A percentile compares a stretch with the other conserved stretches of the same genome.
These are phyloP conservation scores for Aspergillus pseudoglaucus DNA, from an alignment of 2,329 filamentous ascomycete species.

Conservation along the genomic window DNA sequence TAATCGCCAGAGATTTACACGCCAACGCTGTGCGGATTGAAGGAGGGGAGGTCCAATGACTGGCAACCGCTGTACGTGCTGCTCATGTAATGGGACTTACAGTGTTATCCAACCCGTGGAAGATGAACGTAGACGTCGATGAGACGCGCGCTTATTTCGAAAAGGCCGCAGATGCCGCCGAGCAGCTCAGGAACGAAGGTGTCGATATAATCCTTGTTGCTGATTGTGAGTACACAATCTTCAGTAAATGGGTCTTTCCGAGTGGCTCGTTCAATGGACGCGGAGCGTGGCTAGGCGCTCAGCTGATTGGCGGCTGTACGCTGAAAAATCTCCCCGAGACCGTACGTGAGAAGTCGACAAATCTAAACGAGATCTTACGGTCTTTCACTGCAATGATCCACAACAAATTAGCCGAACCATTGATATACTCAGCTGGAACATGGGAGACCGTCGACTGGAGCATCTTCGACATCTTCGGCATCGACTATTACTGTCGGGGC, in stretches of 20 bases:
- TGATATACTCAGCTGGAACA: constrained; percentile 11
- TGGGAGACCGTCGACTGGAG: constrained; percentile 13
- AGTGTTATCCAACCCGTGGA: constrained; percentile 12
- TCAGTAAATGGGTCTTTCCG: constrained; percentile 8
- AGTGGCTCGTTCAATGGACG: constrained; percentile 8
- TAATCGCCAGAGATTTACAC: constrained; percentile 5
- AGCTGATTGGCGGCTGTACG: constrained; percentile 2
- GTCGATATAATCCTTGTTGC: constrained; percentile 7
- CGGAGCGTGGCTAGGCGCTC: constrained; percentile 5
- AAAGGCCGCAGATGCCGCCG: constrained; percentile 4
- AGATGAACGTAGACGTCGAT: constrained; percentile 7
- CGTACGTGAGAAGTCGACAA: constrained; percentile 6
- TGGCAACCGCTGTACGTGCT: constrained; percentile 3
- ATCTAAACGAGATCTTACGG: constrained; percentile 4
- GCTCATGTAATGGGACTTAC: constrained; percentile 5
- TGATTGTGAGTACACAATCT: constrained; percentile 10
- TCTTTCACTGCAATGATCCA: constrained; percentile 5
- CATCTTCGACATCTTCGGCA: constrained; percentile 11
- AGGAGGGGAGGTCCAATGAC: constrained; percentile 5
- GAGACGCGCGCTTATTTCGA: constrained; percentile 5
- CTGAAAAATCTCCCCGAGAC: constrained; percentile 2
- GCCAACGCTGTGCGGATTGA: constrained; percentile 10
- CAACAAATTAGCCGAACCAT: background rate
- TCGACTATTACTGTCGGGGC: constrained; percentile 10
- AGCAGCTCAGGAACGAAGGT: constrained; percentile 4